phyloP scores from a whole-genome alignment of 768 basidiomycete species.

The Nidularia pulvinata region DNA sequence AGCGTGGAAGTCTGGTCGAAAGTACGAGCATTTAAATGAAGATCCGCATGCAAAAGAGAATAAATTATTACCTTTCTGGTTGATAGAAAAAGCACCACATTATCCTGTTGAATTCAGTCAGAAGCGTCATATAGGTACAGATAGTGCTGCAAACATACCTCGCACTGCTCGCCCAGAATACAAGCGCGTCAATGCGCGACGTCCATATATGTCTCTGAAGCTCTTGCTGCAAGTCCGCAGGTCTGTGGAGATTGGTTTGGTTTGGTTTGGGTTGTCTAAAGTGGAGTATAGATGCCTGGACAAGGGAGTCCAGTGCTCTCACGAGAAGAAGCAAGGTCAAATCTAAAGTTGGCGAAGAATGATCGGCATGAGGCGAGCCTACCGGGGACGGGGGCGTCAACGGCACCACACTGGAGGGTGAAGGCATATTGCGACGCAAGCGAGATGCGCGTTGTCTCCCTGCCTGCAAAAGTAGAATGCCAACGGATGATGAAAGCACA shows the following conservation, averaged over 20 bases:
- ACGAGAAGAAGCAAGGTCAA: conserved; percentile 69
- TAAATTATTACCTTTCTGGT: conserved; percentile 73
- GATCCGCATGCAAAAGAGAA: background rate
- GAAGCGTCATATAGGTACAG: conserved; percentile 7
- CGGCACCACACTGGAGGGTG: conserved; percentile 38
- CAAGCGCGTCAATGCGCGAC: conserved; percentile 59
- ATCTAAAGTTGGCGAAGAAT: conserved; percentile 60
- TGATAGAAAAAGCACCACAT: conserved; percentile 92
- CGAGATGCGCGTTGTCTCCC: conserved; percentile 33
- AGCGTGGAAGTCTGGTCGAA: conserved; percentile 11
- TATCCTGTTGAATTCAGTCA: conserved; percentile 46
- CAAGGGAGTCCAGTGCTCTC: conserved; percentile 62
- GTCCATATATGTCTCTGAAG: conserved; percentile 25
- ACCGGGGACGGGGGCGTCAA: conserved; percentile 4
- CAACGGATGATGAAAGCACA: conserved; percentile 52
- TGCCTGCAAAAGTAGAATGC: conserved; percentile 55
- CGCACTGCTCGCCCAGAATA: conserved; percentile 80
- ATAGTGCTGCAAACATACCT: conserved; percentile 41
- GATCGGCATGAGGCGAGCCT: conserved; percentile 3
- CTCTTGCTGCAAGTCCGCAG: too few relatives aligned
- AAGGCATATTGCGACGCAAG: conserved; percentile 22
- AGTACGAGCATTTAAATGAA: background rate
- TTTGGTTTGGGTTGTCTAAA: conserved; percentile 3
- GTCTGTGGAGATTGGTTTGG: background rate
- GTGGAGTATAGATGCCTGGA: conserved; percentile 50